Evolutionary conservation across 2,329 filamentous ascomycete genomes (phyloP), one percentile per base, ranked within the genome.

Genomic region (Epichloe elymi): DNA sequence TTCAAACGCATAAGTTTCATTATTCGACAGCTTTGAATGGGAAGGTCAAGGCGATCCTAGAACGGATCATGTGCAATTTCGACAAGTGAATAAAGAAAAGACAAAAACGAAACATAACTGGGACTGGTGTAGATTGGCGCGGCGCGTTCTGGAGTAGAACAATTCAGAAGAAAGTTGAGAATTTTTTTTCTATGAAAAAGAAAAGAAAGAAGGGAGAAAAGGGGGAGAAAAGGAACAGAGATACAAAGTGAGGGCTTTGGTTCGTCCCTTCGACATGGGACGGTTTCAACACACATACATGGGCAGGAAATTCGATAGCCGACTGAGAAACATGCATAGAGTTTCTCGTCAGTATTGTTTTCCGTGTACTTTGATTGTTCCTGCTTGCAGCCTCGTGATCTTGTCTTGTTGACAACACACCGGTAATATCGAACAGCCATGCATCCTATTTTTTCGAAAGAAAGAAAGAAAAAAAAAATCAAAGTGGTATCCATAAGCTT

Each of bases 131-230:
- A 45, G 41, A 23, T 23, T 50, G 39, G 42, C 35, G 42, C 12
- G 49, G 42, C 42, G 49, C 15, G 49, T 46, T 45, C n/a, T 6
- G 36, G 36, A 50, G 41, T 40, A 50, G 42, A 36, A 40, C 11
- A 36, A 26, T n/a, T 6, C 5, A 43, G 33, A 14, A 43, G 19
- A 4, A 36, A 37, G 48, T 37, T 26, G 19, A 12, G 19, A 43
- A 2, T 26, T 26, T 8, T 36, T 47, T 14, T n/a, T 17, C 12
- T 7, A 17, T 30, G 14, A 15, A 46, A 6, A 36, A 35, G n/a
- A 46, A 35, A 19, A 30, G 26, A 15, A 19, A 30, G 12, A 35
- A 35, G 14, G 14, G 5, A 19, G 6, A 33, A 33, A 33, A 19
- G 15, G 10, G 7, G 23, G 5, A 33, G 26, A 8, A 17, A 33